These are phyloP conservation scores for Blastocrithidia nonstop DNA, from an alignment of 208 protist genomes.

Conservation along the genomic window DNA sequence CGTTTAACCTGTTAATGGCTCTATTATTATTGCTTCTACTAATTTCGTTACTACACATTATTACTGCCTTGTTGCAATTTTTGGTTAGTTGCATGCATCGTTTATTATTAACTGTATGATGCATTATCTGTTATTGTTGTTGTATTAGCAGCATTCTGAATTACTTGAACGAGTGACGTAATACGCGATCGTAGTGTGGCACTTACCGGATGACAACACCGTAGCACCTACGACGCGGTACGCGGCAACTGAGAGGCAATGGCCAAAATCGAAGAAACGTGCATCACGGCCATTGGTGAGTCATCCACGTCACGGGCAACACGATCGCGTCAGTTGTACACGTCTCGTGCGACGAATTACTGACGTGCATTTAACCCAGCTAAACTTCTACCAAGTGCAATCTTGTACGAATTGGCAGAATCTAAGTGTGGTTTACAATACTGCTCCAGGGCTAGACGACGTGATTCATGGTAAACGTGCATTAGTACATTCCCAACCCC, in stretches of 20 bases:
- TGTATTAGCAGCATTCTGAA: conserved; percentile 8
- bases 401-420: conserved; percentile 47
- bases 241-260: conserved; percentile 75
- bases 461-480: conserved; percentile 69
- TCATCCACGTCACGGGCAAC: conserved; percentile 69
- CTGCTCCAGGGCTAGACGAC: conserved; percentile 62
- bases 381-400: conserved; percentile 51
- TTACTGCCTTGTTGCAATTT: not conserved
- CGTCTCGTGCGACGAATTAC: conserved; percentile 31
- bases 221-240: conserved; percentile 47
- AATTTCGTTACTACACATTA: not conserved
- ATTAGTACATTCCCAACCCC: conserved; percentile 69
- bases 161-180: conserved; percentile 34
- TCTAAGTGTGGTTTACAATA: conserved; percentile 89
- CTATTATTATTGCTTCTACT: conserved; percentile 4
- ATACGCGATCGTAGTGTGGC: conserved; percentile 42
- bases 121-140: no score
- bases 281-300: conserved; percentile 65
- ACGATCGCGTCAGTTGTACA: conserved; percentile 78
- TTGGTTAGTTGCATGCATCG: no score
- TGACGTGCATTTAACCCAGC: conserved; percentile 44
- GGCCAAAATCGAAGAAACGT: conserved; percentile 52
- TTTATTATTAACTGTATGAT: no score
- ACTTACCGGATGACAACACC: conserved; percentile 62
- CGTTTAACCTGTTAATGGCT: conserved; percentile 5